phyloP scores from a whole-genome alignment of 805 yeast genomes.

The Teunomyces gatunensis region DNA sequence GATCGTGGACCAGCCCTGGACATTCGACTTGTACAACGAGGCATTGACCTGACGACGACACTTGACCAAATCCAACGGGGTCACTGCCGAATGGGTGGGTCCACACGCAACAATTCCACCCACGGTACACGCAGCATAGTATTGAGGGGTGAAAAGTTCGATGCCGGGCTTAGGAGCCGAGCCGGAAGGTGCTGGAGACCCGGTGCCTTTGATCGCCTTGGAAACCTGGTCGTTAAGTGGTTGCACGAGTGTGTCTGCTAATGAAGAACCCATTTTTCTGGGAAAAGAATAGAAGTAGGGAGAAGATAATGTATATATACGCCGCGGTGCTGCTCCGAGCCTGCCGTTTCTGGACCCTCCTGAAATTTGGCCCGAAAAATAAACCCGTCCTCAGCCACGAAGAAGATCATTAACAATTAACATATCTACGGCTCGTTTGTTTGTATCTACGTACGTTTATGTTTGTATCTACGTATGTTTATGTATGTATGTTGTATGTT shows the following conservation, averaged over 20 bases:
- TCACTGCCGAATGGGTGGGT: constrained; percentile 90
- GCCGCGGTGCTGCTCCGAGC: background rate
- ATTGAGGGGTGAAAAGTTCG: constrained; percentile 57
- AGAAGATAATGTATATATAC: background rate
- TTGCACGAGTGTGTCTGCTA: constrained; percentile 31
- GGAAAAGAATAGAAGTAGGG: background rate
- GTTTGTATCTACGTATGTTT: too few species aligned
- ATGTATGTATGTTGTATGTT: too few species aligned
- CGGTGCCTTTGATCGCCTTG: constrained; percentile 8
- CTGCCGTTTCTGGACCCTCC: background rate
- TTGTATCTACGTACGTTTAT: too few species aligned
- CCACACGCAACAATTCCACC: constrained; percentile 92
- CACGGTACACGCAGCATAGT: constrained; percentile 68
- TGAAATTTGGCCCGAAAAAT: background rate
- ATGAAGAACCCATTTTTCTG: constrained; percentile 5
- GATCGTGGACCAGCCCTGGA: constrained; percentile 80
- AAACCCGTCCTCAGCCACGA: background rate
- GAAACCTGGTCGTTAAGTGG: constrained; percentile 28
- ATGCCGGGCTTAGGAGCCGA: constrained; percentile 29
- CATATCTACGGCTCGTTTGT: too few species aligned
- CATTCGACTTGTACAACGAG: constrained; percentile 65
- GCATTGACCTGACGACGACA: constrained; percentile 89
- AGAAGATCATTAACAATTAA: too few species aligned
- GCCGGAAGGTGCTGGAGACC: background rate
- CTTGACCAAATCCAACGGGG: constrained; percentile 91